Evolutionary conservation across 2,329 filamentous ascomycete species (phyloP).

Genomic region (Pseudogymnoascus sp.): DNA sequence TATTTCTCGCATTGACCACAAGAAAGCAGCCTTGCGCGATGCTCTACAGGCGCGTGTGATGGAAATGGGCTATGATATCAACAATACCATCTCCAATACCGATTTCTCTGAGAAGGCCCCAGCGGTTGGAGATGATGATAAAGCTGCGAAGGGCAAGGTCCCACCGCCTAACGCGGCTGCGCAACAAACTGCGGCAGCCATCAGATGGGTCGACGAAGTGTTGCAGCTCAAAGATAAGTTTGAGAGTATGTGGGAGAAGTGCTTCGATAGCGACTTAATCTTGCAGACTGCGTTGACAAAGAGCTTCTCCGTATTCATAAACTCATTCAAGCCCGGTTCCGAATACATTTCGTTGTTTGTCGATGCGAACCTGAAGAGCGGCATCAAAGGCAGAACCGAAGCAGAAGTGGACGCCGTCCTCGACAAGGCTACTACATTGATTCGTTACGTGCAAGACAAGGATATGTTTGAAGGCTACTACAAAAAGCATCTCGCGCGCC

Average conservation of each 20-base stretch:
- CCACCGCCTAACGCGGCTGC: conserved; percentile 50
- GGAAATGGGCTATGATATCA: conserved; percentile 75
- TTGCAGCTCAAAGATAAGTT: conserved; percentile 81
- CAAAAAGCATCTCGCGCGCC: conserved; percentile 88
- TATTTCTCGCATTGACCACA: conserved; percentile 65
- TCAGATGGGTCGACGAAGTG: conserved; percentile 93
- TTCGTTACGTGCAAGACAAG: conserved; percentile 84
- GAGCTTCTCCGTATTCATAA: conserved; percentile 91
- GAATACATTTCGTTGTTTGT: conserved; percentile 96
- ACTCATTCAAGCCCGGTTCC: conserved; percentile 72
- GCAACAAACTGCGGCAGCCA: conserved; percentile 75
- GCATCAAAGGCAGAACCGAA: conserved; percentile 87
- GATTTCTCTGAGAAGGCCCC: conserved; percentile 36
- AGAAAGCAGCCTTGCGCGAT: conserved; percentile 60
- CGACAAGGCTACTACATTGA: conserved; percentile 79
- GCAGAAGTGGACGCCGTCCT: conserved; percentile 73
- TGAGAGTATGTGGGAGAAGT: conserved; percentile 64
- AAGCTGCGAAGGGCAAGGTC: conserved; percentile 40
- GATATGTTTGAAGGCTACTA: conserved; percentile 97
- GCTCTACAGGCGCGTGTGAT: conserved; percentile 68
- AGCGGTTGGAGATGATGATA: conserved; percentile 38
- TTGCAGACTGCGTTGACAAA: conserved; percentile 76
- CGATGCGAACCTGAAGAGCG: conserved; percentile 90
- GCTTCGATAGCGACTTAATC: conserved; percentile 67
- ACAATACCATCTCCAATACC: conserved; percentile 53